phyloP scores from a whole-genome alignment of 192 early-diverging fungal species.

The Dimargaris cristalligena region DNA sequence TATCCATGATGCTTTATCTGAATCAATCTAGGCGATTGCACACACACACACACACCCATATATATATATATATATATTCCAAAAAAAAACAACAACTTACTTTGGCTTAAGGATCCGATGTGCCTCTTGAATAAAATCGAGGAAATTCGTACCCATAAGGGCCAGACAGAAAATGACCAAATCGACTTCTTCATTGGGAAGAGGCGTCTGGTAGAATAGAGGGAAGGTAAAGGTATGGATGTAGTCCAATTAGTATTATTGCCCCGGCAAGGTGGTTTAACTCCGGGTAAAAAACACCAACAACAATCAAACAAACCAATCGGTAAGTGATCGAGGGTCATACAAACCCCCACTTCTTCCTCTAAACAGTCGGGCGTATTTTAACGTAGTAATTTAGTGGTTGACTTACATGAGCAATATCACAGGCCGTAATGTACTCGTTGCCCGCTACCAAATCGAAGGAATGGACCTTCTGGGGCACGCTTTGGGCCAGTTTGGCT shows the following conservation, averaged over 20 bases:
- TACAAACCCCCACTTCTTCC: too few relatives aligned
- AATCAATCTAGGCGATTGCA: conserved; percentile 7
- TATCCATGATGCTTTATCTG: neutral
- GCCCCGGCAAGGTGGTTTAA: too few relatives aligned
- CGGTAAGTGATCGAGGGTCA: too few relatives aligned
- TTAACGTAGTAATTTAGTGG: too few relatives aligned
- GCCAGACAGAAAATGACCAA: conserved; percentile 81
- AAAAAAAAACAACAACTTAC: conserved; percentile 32
- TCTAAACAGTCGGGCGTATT: too few relatives aligned
- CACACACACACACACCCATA: too few relatives aligned
- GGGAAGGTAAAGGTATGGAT: too few relatives aligned
- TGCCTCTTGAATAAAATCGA: conserved; percentile 81
- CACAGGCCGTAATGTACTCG: conserved; percentile 67
- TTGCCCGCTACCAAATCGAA: conserved; percentile 81
- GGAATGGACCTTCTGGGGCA: conserved; percentile 50
- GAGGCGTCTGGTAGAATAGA: conserved; percentile 26
- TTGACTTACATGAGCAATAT: conserved; percentile 65
- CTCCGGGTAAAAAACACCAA: too few relatives aligned
- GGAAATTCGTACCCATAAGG: conserved; percentile 94
- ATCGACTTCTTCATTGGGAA: too few relatives aligned
- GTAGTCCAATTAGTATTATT: too few relatives aligned
- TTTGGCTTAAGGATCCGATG: conserved; percentile 60
- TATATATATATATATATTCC: neutral
- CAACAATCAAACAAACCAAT: too few relatives aligned
- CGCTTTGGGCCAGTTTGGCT: conserved; percentile 59